Percentiles rank a stretch among this genome's conserved stretches.
Conservation (phyloP, 208 protist genomes). For the Herpetomonas muscarum region DNA sequence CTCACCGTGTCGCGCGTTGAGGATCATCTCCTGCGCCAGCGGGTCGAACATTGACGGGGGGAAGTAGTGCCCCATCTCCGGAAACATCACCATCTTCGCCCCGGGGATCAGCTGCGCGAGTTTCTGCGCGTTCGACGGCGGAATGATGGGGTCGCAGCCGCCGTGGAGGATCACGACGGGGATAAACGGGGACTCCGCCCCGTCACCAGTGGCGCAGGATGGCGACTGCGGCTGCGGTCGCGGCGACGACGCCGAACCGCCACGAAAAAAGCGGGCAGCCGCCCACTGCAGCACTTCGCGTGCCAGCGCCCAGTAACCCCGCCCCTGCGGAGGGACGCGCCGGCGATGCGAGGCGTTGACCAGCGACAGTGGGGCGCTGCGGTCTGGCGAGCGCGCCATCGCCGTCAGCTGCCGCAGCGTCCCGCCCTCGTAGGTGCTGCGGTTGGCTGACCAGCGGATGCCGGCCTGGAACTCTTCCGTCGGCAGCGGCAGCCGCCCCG, state of each 20-base stretch:
- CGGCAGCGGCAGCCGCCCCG: constrained; percentile 30
- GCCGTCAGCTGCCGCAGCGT: constrained; percentile 30
- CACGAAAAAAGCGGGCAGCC: neutral
- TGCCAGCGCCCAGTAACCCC: constrained; percentile 1
- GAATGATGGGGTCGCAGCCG: constrained; percentile 27
- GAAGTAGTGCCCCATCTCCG: constrained; percentile 43
- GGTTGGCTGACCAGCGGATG: constrained; percentile 24
- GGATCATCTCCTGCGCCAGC: constrained; percentile 43
- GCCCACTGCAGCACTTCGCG: constrained; percentile 1
- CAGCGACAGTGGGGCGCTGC: constrained; percentile 7
- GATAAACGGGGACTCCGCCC: constrained; percentile 8
- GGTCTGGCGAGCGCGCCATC: constrained; percentile 23
- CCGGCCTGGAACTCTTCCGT: constrained; percentile 29
- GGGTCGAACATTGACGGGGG: constrained; percentile 22
- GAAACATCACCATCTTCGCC: constrained; percentile 34
- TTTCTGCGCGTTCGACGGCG: constrained; percentile 21
- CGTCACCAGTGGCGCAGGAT: neutral
- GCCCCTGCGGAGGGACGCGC: constrained; percentile 2
- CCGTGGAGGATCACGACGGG: constrained; percentile 43
- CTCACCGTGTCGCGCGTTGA: constrained; percentile 27
- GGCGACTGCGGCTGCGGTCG: neutral
- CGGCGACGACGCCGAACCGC: neutral
- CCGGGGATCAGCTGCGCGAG: constrained; percentile 17
- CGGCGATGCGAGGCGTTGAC: constrained; percentile 8
- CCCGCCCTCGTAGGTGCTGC: constrained; percentile 20